These are phyloP conservation scores for Xylariales sp. DNA, from an alignment of 2,329 filamentous ascomycete genomes.

Conservation along the genomic window DNA sequence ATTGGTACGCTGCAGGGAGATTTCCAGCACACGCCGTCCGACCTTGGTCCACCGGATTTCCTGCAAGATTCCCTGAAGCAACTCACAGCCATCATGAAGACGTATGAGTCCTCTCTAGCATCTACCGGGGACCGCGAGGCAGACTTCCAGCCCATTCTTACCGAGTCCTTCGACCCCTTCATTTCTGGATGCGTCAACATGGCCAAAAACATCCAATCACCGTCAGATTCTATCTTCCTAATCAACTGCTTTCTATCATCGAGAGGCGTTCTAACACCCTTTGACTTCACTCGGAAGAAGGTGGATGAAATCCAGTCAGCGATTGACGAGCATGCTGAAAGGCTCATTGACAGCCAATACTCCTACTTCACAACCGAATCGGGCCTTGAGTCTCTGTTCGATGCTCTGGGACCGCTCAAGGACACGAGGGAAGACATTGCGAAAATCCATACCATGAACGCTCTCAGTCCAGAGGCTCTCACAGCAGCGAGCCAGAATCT, in stretches of 20 bases:
- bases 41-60: slow-evolving; percentile 76
- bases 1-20: slow-evolving; percentile 70
- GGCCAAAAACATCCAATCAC: slow-evolving; percentile 53
- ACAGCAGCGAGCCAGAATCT: slow-evolving; percentile 66
- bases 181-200: slow-evolving; percentile 69
- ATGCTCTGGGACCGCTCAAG: slow-evolving; percentile 41
- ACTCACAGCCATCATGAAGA: slow-evolving; percentile 74
- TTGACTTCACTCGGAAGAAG: slow-evolving; percentile 59
- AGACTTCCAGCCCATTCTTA: slow-evolving; percentile 70
- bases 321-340: slow-evolving; percentile 50
- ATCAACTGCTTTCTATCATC: slow-evolving; percentile 67
- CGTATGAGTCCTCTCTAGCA: slow-evolving; percentile 76
- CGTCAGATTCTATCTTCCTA: slow-evolving; percentile 62
- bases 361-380: slow-evolving; percentile 70
- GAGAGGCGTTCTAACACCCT: slow-evolving; percentile 49
- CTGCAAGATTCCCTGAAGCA: slow-evolving; percentile 75
- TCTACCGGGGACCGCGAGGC: slow-evolving; percentile 53
- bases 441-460: slow-evolving; percentile 47
- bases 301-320: slow-evolving; percentile 50
- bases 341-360: slow-evolving; percentile 64
- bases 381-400: slow-evolving; percentile 62
- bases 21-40: slow-evolving; percentile 62
- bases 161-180: slow-evolving; percentile 82
- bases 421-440: slow-evolving; percentile 43
- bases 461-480: slow-evolving; percentile 59